These are phyloP conservation scores for Bondarzewia mesenterica DNA, from an alignment of 1,284 basidiomycete genomes.

Conservation along the genomic window DNA sequence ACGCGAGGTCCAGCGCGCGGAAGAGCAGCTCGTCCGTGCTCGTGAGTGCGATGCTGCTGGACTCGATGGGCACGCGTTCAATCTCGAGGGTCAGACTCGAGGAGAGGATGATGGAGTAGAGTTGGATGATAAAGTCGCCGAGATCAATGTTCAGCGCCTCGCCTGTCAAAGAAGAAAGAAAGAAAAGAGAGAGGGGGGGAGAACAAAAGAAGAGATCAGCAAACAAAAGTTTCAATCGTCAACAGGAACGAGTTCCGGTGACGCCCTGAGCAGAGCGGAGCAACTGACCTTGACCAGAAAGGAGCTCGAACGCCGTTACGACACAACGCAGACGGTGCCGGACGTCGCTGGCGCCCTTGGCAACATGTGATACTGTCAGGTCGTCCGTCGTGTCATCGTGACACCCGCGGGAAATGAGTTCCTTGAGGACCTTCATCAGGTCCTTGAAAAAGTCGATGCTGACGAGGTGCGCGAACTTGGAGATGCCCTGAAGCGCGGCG, in stretches of 20 bases:
- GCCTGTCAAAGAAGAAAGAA: constrained; percentile 34
- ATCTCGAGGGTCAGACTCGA: constrained; percentile 28
- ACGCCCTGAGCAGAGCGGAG: constrained; percentile 1
- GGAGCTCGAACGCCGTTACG: constrained; percentile 91
- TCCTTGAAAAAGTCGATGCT: constrained; percentile 99
- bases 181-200: background rate
- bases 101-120: constrained; percentile 65
- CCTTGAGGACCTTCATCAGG: constrained; percentile 81
- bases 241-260: background rate
- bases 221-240: background rate
- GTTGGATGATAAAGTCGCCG: constrained; percentile 75
- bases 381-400: constrained; percentile 26
- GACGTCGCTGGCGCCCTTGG: constrained; percentile 21
- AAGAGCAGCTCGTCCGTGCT: constrained; percentile 75
- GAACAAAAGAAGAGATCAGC: background rate
- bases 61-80: constrained; percentile 15
- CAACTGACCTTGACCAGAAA: constrained; percentile 81
- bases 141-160: constrained; percentile 97
- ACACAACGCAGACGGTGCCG: constrained; percentile 80
- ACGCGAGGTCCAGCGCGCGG: constrained; percentile 73
- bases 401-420: constrained; percentile 53
- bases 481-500: constrained; percentile 86
- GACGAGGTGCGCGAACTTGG: constrained; percentile 91
- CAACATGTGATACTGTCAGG: constrained; percentile 8
- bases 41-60: no score